A percentile compares a stretch with the other conserved stretches of the same genome.
Evolutionary conservation across 2,329 filamentous ascomycete species (phyloP).

Genomic region (Tolypocladium nubicola): DNA sequence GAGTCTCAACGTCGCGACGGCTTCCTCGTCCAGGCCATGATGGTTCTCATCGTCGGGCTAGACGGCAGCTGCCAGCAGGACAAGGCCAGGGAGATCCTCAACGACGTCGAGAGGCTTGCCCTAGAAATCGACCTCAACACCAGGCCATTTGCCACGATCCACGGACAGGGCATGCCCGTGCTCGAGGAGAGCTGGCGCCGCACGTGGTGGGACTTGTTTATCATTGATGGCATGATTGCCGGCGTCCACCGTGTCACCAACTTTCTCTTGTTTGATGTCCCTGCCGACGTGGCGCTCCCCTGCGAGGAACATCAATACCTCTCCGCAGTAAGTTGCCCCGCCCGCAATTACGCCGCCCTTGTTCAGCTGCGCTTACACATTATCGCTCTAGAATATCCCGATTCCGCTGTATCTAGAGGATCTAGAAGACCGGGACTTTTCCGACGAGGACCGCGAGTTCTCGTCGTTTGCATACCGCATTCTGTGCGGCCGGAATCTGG

Average conservation of each 20-base stretch:
- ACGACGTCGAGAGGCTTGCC: slow-evolving; percentile 58
- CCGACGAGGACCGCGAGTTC: slow-evolving; percentile 57
- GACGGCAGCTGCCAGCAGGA: slow-evolving; percentile 66
- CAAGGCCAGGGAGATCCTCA: slow-evolving; percentile 56
- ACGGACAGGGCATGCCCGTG: slow-evolving; percentile 54
- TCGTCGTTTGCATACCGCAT: slow-evolving; percentile 82
- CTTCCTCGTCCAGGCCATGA: slow-evolving; percentile 64
- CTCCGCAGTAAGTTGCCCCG: slow-evolving; percentile 35
- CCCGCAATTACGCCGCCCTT: too few species aligned
- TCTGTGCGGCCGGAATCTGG: slow-evolving; percentile 68
- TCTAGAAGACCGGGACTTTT: slow-evolving; percentile 68
- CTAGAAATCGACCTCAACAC: slow-evolving; percentile 69
- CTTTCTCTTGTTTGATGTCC: slow-evolving; percentile 57
- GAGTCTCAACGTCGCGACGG: slow-evolving; percentile 39
- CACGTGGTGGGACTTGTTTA: slow-evolving; percentile 82
- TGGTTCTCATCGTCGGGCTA: slow-evolving; percentile 66
- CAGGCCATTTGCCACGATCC: slow-evolving; percentile 50
- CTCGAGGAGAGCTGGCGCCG: slow-evolving; percentile 76
- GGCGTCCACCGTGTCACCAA: slow-evolving; percentile 65
- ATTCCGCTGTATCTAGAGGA: slow-evolving; percentile 56
- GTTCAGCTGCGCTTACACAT: not conserved
- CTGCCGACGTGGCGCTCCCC: slow-evolving; percentile 60
- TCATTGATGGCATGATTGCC: slow-evolving; percentile 77
- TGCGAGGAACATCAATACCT: slow-evolving; percentile 72
- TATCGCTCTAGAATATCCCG: slow-evolving; percentile 38